These are phyloP conservation scores for Boletus rubroflammeus DNA, from an alignment of 768 basidiomycete species.

Conservation along the genomic window DNA sequence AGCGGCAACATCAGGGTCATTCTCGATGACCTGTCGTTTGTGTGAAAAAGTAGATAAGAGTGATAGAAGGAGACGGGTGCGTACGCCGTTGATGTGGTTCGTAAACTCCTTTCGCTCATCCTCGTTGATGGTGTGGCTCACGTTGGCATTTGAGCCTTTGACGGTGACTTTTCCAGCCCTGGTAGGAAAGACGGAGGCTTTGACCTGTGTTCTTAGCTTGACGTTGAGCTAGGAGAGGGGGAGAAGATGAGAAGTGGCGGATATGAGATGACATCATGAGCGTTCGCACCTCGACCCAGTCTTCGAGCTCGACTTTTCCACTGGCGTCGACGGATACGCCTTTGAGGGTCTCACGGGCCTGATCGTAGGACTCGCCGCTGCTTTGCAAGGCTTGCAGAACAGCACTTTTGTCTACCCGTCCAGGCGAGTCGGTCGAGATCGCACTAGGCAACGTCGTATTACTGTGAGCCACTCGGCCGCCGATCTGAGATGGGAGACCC, in stretches of 20 bases:
- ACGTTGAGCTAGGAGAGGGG: slow-evolving; percentile 68
- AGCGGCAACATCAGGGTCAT: slow-evolving; percentile 77
- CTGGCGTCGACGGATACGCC: slow-evolving; percentile 91
- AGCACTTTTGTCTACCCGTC: slow-evolving; percentile 76
- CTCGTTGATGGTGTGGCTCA: slow-evolving; percentile 96
- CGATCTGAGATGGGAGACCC: slow-evolving; percentile 31
- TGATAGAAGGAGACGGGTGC: slow-evolving; percentile 25
- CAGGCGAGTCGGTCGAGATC: slow-evolving; percentile 75
- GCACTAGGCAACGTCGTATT: slow-evolving; percentile 40
- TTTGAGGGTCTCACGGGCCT: slow-evolving; percentile 87
- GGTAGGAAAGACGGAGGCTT: slow-evolving; percentile 47
- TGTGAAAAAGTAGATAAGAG: slow-evolving; percentile 7
- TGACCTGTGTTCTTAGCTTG: slow-evolving; percentile 60
- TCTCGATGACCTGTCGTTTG: slow-evolving; percentile 72
- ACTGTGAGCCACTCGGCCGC: neutral
- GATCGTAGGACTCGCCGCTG: slow-evolving; percentile 86
- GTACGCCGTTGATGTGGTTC: slow-evolving; percentile 93
- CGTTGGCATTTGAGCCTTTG: slow-evolving; percentile 91
- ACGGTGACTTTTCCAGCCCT: slow-evolving; percentile 91
- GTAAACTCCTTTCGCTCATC: slow-evolving; percentile 95
- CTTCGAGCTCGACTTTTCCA: slow-evolving; percentile 94
- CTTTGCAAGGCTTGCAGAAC: slow-evolving; percentile 77
- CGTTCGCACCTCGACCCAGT: slow-evolving; percentile 87
- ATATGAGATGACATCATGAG: slow-evolving; percentile 21
- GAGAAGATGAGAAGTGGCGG: slow-evolving; percentile 10